Percentiles rank a stretch among this genome's conserved stretches.
Conservation (phyloP, 2,329 filamentous ascomycete species). For the Beauveria bassiana region DNA sequence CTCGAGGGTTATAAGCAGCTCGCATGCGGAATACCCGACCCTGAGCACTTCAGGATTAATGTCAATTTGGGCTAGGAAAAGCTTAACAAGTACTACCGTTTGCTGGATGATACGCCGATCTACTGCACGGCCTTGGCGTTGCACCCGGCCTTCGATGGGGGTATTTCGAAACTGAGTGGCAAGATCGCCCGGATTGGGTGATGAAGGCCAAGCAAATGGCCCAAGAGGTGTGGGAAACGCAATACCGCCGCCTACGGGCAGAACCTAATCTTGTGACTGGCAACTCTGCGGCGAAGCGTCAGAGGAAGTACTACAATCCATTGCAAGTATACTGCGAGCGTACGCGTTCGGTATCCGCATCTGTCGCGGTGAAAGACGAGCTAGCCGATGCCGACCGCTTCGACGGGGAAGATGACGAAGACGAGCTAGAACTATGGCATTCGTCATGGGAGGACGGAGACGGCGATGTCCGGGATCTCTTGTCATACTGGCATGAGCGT, state of each 20-base stretch:
- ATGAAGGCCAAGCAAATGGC: background rate
- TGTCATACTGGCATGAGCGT: background rate
- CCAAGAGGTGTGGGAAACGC: background rate
- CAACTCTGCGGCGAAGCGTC: background rate
- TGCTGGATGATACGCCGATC: background rate
- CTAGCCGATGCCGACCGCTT: slow-evolving; percentile 30
- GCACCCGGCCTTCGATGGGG: background rate
- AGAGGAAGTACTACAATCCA: slow-evolving; percentile 6
- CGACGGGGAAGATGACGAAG: slow-evolving; percentile 17
- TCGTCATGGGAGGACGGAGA: background rate
- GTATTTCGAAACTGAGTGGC: background rate
- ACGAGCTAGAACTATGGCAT: background rate
- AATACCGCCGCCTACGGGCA: background rate
- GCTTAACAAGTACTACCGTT: background rate
- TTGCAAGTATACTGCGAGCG: slow-evolving; percentile 6
- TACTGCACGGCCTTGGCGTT: background rate
- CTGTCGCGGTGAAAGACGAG: background rate
- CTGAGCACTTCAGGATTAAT: background rate
- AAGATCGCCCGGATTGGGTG: background rate
- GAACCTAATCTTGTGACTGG: background rate
- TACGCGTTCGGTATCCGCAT: background rate
- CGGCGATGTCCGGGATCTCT: background rate
- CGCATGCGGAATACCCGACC: background rate
- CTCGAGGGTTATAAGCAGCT: background rate
- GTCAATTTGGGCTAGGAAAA: background rate